These are phyloP conservation scores for Lactarius quietus DNA, from an alignment of 768 basidiomycete genomes.

Conservation along the genomic window DNA sequence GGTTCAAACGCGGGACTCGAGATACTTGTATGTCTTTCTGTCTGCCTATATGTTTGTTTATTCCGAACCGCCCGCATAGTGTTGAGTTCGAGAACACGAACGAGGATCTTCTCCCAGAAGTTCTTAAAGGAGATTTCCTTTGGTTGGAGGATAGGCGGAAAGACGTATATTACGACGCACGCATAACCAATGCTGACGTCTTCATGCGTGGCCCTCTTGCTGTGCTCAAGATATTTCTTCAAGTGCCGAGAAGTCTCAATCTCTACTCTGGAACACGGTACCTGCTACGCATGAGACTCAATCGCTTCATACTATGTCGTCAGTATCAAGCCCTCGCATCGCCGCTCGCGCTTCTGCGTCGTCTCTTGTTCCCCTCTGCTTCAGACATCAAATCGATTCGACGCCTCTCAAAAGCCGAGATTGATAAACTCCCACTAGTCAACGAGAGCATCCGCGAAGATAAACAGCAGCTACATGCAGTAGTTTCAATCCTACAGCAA, in stretches of 20 bases:
- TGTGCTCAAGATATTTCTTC: constrained; percentile 47
- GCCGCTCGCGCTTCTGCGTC: constrained; percentile 38
- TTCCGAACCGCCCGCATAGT: not conserved
- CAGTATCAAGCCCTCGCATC: constrained; percentile 58
- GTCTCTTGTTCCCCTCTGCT: constrained; percentile 48
- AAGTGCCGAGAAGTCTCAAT: constrained; percentile 44
- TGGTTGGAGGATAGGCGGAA: constrained; percentile 18
- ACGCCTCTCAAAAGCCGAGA: constrained; percentile 21
- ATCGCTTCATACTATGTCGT: constrained; percentile 50
- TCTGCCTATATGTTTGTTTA: not conserved
- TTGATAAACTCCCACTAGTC: constrained; percentile 29
- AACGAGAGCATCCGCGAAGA: constrained; percentile 48
- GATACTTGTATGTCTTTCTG: not conserved
- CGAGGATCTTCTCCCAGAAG: constrained; percentile 18
- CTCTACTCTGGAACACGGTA: constrained; percentile 39
- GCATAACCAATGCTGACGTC: not conserved
- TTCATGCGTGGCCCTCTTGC: constrained; percentile 9
- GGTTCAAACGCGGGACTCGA: not conserved
- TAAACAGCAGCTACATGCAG: constrained; percentile 46
- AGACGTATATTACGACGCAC: constrained; percentile 18
- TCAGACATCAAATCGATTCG: constrained; percentile 30
- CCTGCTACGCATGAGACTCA: constrained; percentile 51
- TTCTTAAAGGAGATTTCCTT: constrained; percentile 11
- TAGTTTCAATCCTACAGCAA: constrained; percentile 43
- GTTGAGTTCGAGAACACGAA: constrained; percentile 12